Percentiles rank a stretch among this genome's conserved stretches.
phyloP scores from a whole-genome alignment of 1,284 basidiomycete genomes.

The Boletellus sp. region DNA sequence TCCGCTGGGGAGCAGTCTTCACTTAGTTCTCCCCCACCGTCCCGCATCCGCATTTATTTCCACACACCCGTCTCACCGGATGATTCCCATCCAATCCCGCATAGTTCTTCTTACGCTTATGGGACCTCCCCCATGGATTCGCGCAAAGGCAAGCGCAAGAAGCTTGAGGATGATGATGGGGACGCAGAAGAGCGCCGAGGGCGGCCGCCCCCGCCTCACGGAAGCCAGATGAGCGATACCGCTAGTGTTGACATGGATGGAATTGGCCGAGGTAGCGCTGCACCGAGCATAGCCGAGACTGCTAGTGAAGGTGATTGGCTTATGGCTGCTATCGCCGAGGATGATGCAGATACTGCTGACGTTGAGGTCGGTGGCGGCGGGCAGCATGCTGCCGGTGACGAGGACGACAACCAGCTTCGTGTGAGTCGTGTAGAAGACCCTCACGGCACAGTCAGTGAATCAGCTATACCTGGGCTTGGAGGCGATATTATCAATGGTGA shows the following conservation, averaged over 20 bases:
- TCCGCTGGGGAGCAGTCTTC: slow-evolving; percentile 28
- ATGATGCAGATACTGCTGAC: slow-evolving; percentile 44
- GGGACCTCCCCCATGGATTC: slow-evolving; percentile 50
- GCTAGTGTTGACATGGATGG: slow-evolving; percentile 41
- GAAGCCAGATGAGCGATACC: slow-evolving; percentile 38
- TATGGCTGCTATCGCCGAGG: slow-evolving; percentile 77
- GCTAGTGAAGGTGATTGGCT: slow-evolving; percentile 77
- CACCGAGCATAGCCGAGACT: slow-evolving; percentile 66
- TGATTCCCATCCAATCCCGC: slow-evolving; percentile 67
- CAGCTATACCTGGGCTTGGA: slow-evolving; percentile 32
- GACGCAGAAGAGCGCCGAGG: slow-evolving; percentile 68
- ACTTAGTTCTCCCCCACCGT: slow-evolving; percentile 52
- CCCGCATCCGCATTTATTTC: slow-evolving; percentile 82
- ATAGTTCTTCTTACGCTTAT: slow-evolving; percentile 43
- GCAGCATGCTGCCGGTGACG: slow-evolving; percentile 32
- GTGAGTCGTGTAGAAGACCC: slow-evolving; percentile 44
- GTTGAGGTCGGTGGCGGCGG: slow-evolving; percentile 36
- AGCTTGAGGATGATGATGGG: slow-evolving; percentile 77
- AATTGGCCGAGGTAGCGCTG: slow-evolving; percentile 59
- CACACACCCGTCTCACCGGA: slow-evolving; percentile 78
- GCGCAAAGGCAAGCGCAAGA: slow-evolving; percentile 78
- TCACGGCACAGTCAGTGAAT: slow-evolving; percentile 36
- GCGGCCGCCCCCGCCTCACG: slow-evolving; percentile 54
- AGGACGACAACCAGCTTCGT: slow-evolving; percentile 44
- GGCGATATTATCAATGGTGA: slow-evolving; percentile 43